Base-by-base conservation (phyloP, 805 yeast genomes). In the Limtongia smithiae region DNA sequence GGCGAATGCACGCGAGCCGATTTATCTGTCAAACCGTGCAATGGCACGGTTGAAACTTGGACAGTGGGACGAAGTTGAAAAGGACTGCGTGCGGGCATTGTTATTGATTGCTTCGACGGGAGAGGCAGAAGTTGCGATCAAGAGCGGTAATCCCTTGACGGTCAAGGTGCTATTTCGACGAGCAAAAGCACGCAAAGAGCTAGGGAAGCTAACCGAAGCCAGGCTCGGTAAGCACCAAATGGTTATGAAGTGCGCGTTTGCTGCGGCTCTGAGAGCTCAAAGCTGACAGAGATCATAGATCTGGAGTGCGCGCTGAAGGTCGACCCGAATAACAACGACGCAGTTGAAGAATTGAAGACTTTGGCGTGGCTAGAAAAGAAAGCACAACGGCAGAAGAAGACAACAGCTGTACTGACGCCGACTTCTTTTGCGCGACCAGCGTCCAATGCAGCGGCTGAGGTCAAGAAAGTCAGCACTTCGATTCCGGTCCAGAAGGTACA, bases 21-120 rank as follows among this genome's bases (percentile, higher is more conserved):
- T 82, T 0, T 67, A 80, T 1, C 80, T 73, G 61, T 76, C 90
- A n/a, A 85, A 85, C 61, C 67, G 83, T 37, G 84, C 93, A 0
- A 79, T 80, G 70, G 72, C 86, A n/a, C 72, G 76, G 54, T 62
- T 83, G 35, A 79, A 80, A 48, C 62, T 80, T 3, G 59, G 68
- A 4, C 73, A 75, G 28, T 80, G 75, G 72, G 58, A 64, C 2
- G 65, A 74, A 15, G 85, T 82, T 2, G 59, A 76, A 2, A 62
- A 64, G 17, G 80, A 77, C 49, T 76, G 85, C 51, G 20, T 30
- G 14, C 28, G n/a, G 4, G 53, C 55, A 14, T 37, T 51, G 33
- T 11, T 15, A 6, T 31, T 31, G 17, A 41, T 41, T 3, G 24
- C 38, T 32, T 39, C 33, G 11, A 24, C 34, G 27, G 31, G 12